Evolutionary conservation across 495 filamentous ascomycete genomes (phyloP).

Genomic region (Hypoxylon subgilvum): DNA sequence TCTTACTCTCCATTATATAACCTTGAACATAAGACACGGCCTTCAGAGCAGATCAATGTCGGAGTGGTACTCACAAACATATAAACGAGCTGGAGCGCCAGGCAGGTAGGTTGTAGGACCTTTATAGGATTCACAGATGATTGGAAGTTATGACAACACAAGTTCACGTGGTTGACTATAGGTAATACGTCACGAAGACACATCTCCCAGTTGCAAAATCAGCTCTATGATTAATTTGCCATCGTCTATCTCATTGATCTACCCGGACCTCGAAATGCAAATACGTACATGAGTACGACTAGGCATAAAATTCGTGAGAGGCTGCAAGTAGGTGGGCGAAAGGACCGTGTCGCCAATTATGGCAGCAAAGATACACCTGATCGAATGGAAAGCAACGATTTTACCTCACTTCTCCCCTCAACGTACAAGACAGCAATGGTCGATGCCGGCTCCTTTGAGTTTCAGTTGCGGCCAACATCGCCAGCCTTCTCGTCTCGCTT

Average conservation of each 20-base stretch:
- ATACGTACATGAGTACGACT: slow-evolving; percentile 9
- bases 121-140: no score
- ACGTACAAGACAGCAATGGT: neutral
- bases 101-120: no score
- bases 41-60: no score
- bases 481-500: slow-evolving; percentile 14
- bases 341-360: slow-evolving; percentile 6
- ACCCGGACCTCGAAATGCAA: slow-evolving; percentile 2
- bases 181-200: no score
- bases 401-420: neutral
- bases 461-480: neutral
- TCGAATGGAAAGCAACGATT: slow-evolving; percentile 9
- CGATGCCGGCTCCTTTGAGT: no score
- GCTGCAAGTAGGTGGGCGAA: neutral
- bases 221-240: slow-evolving; percentile 19
- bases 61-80: no score
- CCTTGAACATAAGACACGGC: no score
- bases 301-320: slow-evolving; percentile 11
- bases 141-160: no score
- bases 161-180: no score
- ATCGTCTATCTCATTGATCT: slow-evolving; percentile 14
- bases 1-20: no score
- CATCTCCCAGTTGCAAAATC: slow-evolving; percentile 1
- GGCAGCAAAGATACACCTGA: slow-evolving; percentile 10
- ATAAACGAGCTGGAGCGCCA: no score